Evolutionary conservation across 2,329 filamentous ascomycete species (phyloP).

Genomic region (Ophiognomonia clavigignenti-juglandacearum): DNA sequence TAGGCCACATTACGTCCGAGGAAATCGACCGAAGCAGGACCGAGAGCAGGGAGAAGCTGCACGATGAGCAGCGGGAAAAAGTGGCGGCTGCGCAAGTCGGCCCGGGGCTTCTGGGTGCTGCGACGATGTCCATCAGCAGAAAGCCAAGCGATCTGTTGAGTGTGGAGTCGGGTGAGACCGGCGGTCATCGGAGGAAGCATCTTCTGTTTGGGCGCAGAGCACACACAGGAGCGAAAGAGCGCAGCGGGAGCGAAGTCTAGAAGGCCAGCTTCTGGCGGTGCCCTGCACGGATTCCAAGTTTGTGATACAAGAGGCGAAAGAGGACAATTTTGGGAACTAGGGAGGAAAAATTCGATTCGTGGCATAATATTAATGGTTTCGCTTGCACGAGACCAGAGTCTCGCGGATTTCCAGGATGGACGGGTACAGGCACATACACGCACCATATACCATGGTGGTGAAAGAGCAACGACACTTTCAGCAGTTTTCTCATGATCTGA

Average conservation of each 20-base stretch:
- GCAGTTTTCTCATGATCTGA: no score
- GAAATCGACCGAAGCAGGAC: conserved; percentile 72
- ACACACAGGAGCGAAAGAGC: conserved; percentile 5
- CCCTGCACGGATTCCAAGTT: background rate
- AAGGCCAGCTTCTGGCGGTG: conserved; percentile 9
- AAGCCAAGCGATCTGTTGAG: conserved; percentile 28
- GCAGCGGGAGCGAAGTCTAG: conserved; percentile 10
- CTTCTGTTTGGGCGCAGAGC: conserved; percentile 36
- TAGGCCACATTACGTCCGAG: conserved; percentile 76
- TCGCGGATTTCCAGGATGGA: no score
- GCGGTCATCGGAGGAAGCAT: conserved; percentile 33
- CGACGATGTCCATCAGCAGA: conserved; percentile 16
- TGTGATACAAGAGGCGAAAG: conserved; percentile 2
- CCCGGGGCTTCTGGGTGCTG: conserved; percentile 11
- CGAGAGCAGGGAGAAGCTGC: conserved; percentile 54
- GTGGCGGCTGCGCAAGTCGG: conserved; percentile 13
- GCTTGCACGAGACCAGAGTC: background rate
- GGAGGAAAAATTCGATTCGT: conserved; percentile 7
- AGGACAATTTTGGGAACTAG: conserved; percentile 4
- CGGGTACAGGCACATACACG: no score
- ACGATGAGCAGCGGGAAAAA: conserved; percentile 39
- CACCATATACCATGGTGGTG: no score
- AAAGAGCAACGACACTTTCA: no score
- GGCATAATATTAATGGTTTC: conserved; percentile 14
- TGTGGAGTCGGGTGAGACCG: conserved; percentile 21